Evolutionary conservation across 495 filamentous ascomycete genomes (phyloP), one percentile per base, ranked within the genome.

Genomic region (Staphylotrichum longicolle): DNA sequence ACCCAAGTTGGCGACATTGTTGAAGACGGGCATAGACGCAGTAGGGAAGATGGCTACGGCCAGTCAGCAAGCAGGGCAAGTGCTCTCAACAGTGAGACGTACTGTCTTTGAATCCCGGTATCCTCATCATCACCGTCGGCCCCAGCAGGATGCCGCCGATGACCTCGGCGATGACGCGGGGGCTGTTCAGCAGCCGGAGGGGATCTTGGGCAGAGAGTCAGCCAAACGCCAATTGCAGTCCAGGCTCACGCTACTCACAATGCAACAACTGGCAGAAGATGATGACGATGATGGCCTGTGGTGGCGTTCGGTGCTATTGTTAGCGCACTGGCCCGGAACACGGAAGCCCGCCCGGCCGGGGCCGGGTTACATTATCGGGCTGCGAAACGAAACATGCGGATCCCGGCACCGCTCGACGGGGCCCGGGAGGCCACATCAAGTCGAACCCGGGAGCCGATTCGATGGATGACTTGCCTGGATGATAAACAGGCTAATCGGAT

Each of bases 401-500:
- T 52, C 41, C 41, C 49, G 54, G 58, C 40, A 55, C 52, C 52
- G 52, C 32, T 55, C 34, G 10, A 44, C 33, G 49, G 33, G 37
- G 52, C 15, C 37, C 52, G 10, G 10, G 37, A 32, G 27, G 10
- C 52, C 11, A 40, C 10, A 56, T 14, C 33, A 40, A 44, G 50
- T 46, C 33, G 47, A 27, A 46, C 53, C 63, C 11, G 27, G 49
- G 6, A 11, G 35, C 6, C 14, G 32, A 51, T 5, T 37, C 14
- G 49, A 14, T 10, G 30, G 27, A 37, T 44, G 3, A 56, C 74
- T 57, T 80, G 88, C 92, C 86, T 98, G 93, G 54, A 98, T 91
- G 66, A 97, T 96, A 73, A 98, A 98, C 37, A 96, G 71, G 44
- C 89, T 85, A 65, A 98, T 89, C n/a, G 94, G 94, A 63, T 96